Evolutionary conservation across 805 yeast species (phyloP).

Genomic region (Lipomyces orientalis): DNA sequence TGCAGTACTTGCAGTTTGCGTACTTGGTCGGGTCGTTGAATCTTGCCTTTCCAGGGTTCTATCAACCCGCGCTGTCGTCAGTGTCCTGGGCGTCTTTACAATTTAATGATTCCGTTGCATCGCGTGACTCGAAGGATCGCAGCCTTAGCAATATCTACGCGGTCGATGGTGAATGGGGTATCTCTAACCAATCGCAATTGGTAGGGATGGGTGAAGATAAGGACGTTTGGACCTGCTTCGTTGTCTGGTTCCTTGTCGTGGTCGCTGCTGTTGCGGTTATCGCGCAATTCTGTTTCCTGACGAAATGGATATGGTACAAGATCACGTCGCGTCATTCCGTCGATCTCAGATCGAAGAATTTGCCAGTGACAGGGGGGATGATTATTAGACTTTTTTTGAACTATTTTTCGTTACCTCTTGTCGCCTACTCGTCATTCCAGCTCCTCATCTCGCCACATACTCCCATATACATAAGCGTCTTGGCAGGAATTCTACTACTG

Average conservation of each 20-base stretch:
- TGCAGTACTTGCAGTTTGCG: slow-evolving; percentile 64
- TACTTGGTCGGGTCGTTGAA: slow-evolving; percentile 60
- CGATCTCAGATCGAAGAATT: slow-evolving; percentile 38
- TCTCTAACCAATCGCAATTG: slow-evolving; percentile 18
- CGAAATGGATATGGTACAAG: slow-evolving; percentile 26
- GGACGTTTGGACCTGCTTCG: slow-evolving; percentile 47
- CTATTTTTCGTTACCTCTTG: slow-evolving; percentile 43
- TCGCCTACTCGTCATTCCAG: slow-evolving; percentile 43
- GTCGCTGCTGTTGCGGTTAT: slow-evolving; percentile 35
- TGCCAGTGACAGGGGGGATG: slow-evolving; percentile 42
- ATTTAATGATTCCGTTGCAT: slow-evolving; percentile 38
- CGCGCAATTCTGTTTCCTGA: slow-evolving; percentile 25
- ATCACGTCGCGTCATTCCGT: slow-evolving; percentile 28
- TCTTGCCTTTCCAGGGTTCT: slow-evolving; percentile 66
- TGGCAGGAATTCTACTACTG: slow-evolving; percentile 41
- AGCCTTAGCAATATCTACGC: slow-evolving; percentile 30
- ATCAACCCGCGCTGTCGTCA: slow-evolving; percentile 58
- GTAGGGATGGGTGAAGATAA: slow-evolving; percentile 37
- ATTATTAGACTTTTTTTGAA: slow-evolving; percentile 39
- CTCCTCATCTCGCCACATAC: slow-evolving; percentile 38
- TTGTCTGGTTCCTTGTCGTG: slow-evolving; percentile 44
- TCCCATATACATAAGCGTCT: slow-evolving; percentile 39
- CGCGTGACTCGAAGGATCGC: slow-evolving; percentile 15
- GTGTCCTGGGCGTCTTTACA: slow-evolving; percentile 64
- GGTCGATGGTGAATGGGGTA: slow-evolving; percentile 31